Percentiles rank a stretch among this genome's conserved stretches.
Evolutionary conservation across 495 filamentous ascomycete genomes (phyloP).

Genomic region (Glutinoglossum americanum): DNA sequence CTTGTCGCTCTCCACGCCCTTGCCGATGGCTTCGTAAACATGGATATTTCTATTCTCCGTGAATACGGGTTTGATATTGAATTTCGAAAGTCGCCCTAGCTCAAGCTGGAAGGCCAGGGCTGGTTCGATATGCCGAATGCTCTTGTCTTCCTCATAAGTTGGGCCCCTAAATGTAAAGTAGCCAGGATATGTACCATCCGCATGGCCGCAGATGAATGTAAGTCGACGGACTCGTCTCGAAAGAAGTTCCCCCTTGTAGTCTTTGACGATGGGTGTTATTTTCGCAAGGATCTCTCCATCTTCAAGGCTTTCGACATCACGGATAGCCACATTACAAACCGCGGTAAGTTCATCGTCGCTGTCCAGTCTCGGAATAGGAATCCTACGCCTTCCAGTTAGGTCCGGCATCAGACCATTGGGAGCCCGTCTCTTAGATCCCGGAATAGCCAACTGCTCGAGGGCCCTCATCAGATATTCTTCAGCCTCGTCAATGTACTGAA

Average conservation of each 20-base stretch:
- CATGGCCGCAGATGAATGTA: constrained; percentile 90
- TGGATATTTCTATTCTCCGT: constrained; percentile 98
- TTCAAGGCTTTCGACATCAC: constrained; percentile 69
- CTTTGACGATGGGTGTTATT: constrained; percentile 52
- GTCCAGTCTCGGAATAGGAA: constrained; percentile 26
- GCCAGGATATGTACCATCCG: constrained; percentile 82
- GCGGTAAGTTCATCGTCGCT: constrained; percentile 61
- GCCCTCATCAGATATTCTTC: constrained; percentile 68
- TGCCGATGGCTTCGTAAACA: constrained; percentile 90
- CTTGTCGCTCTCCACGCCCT: constrained; percentile 84
- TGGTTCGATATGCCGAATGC: constrained; percentile 91
- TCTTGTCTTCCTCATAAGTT: constrained; percentile 68
- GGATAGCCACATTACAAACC: constrained; percentile 79
- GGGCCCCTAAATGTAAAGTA: constrained; percentile 98
- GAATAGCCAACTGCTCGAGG: constrained; percentile 54
- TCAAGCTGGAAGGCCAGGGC: constrained; percentile 96
- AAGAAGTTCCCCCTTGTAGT: constrained; percentile 65
- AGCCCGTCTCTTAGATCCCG: constrained; percentile 22
- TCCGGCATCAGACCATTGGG: constrained; percentile 40
- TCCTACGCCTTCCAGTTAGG: constrained; percentile 48
- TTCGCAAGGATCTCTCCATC: constrained; percentile 61
- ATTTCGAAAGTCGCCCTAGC: constrained; percentile 79
- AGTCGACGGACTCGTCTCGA: constrained; percentile 64
- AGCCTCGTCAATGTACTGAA: constrained; percentile 78
- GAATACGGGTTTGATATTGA: constrained; percentile 93